A percentile compares a stretch with the other conserved stretches of the same genome.
Evolutionary conservation across 2,329 filamentous ascomycete species (phyloP).

Genomic region (Diaporthe nobilis): DNA sequence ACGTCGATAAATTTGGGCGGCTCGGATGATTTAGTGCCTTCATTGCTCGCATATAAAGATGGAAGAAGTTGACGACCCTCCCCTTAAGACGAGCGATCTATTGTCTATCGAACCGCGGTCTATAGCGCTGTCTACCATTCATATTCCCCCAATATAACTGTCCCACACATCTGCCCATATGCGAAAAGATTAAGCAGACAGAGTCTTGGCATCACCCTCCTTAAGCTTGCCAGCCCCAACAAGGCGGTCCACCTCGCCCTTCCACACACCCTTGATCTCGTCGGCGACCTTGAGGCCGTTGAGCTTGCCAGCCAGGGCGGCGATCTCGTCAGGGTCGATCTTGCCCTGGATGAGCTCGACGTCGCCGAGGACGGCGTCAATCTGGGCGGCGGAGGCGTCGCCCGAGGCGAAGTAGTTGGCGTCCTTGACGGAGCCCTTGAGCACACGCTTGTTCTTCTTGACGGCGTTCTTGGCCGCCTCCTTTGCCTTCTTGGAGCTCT

Average conservation of each 20-base stretch:
- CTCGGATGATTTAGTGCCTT: background rate
- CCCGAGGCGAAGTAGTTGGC: slow-evolving; percentile 92
- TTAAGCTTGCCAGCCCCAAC: slow-evolving; percentile 88
- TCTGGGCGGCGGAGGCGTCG: slow-evolving; percentile 80
- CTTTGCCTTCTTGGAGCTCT: slow-evolving; percentile 94
- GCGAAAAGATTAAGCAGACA: slow-evolving; percentile 55
- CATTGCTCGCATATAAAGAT: background rate
- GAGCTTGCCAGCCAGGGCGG: slow-evolving; percentile 84
- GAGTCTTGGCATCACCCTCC: slow-evolving; percentile 82
- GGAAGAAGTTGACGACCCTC: background rate
- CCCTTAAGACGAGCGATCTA: slow-evolving; percentile 17
- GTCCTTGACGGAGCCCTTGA: slow-evolving; percentile 95
- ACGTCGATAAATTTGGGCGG: background rate
- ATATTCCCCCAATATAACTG: background rate
- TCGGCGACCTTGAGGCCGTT: slow-evolving; percentile 82
- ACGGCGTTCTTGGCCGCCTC: slow-evolving; percentile 98
- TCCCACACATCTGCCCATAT: background rate
- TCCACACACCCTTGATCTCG: slow-evolving; percentile 89
- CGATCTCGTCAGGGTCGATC: slow-evolving; percentile 92
- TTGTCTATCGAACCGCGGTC: slow-evolving; percentile 31
- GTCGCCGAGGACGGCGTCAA: slow-evolving; percentile 87
- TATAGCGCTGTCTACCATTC: slow-evolving; percentile 20
- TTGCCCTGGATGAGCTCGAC: slow-evolving; percentile 90
- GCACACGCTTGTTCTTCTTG: slow-evolving; percentile 99
- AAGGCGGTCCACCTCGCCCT: slow-evolving; percentile 82